Conservation (phyloP, 768 basidiomycete genomes). For the Mycena kentingensis region DNA sequence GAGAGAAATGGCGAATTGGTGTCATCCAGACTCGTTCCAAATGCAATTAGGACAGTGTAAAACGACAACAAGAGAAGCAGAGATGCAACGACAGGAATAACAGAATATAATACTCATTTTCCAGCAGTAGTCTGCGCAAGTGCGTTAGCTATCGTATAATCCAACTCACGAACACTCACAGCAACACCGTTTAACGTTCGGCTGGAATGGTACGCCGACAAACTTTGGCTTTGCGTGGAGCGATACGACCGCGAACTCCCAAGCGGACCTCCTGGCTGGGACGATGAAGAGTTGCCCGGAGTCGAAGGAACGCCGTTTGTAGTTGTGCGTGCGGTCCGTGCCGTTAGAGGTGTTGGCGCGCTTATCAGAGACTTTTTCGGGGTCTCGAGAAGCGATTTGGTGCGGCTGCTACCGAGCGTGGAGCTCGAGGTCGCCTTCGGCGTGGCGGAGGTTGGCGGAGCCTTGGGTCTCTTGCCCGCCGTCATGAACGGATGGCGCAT, state of each 20-base stretch:
- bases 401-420: slow-evolving; percentile 53
- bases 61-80: slow-evolving; percentile 24
- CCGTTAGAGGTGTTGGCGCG: slow-evolving; percentile 84
- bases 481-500: slow-evolving; percentile 89
- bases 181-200: slow-evolving; percentile 71
- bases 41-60: neutral
- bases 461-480: slow-evolving; percentile 59
- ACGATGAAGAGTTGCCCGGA: slow-evolving; percentile 51
- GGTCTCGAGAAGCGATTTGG: slow-evolving; percentile 60
- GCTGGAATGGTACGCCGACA: slow-evolving; percentile 75
- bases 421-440: slow-evolving; percentile 63
- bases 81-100: slow-evolving; percentile 27
- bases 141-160: neutral
- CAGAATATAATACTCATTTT: slow-evolving; percentile 24
- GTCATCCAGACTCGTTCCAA: too few species aligned
- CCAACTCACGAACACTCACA: slow-evolving; percentile 45
- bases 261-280: slow-evolving; percentile 58
- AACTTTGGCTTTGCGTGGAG: slow-evolving; percentile 66
- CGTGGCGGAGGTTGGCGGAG: slow-evolving; percentile 43
- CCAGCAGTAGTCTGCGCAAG: slow-evolving; percentile 18
- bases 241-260: slow-evolving; percentile 68
- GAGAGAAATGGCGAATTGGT: too few species aligned
- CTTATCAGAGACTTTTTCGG: slow-evolving; percentile 91
- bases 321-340: slow-evolving; percentile 64
- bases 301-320: slow-evolving; percentile 56